A percentile compares a stretch with the other conserved stretches of the same genome.
phyloP scores from a whole-genome alignment of 176 grass and related monocot species.

The Rhynchospora breviuscula region DNA sequence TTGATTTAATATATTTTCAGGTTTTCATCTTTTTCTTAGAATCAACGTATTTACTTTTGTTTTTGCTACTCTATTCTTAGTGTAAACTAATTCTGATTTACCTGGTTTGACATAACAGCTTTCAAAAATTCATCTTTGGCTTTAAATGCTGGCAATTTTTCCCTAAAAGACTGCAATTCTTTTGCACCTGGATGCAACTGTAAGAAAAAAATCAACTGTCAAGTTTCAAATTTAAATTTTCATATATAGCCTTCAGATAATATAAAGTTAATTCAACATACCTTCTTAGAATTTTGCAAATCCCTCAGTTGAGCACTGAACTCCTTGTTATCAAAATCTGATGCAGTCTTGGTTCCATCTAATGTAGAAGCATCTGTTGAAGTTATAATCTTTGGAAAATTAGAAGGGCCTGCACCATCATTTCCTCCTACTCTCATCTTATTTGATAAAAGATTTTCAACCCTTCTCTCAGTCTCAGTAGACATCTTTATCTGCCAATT shows the following conservation, averaged over 20 bases:
- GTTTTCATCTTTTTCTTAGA: neutral
- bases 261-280: slow-evolving; percentile 17
- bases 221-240: slow-evolving; percentile 3
- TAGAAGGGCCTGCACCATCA: slow-evolving; percentile 48
- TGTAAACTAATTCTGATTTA: slow-evolving; percentile 24
- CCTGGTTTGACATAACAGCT: slow-evolving; percentile 71
- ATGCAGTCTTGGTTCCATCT: slow-evolving; percentile 31
- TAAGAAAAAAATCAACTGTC: slow-evolving; percentile 17
- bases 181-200: slow-evolving; percentile 55
- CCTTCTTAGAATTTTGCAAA: slow-evolving; percentile 79
- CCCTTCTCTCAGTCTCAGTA: slow-evolving; percentile 76
- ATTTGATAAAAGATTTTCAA: slow-evolving; percentile 59
- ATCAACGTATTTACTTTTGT: neutral
- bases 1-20: neutral
- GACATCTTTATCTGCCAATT: slow-evolving; percentile 89
- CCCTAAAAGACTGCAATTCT: slow-evolving; percentile 80
- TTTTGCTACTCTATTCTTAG: neutral
- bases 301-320: slow-evolving; percentile 72
- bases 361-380: slow-evolving; percentile 25
- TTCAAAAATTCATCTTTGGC: slow-evolving; percentile 72
- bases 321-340: slow-evolving; percentile 45
- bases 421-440: slow-evolving; percentile 42
- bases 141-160: slow-evolving; percentile 79
- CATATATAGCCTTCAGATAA: neutral
- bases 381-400: slow-evolving; percentile 26